phyloP scores from a whole-genome alignment of 1,284 basidiomycete species.

The Apiotrichum akiyoshidainum region DNA sequence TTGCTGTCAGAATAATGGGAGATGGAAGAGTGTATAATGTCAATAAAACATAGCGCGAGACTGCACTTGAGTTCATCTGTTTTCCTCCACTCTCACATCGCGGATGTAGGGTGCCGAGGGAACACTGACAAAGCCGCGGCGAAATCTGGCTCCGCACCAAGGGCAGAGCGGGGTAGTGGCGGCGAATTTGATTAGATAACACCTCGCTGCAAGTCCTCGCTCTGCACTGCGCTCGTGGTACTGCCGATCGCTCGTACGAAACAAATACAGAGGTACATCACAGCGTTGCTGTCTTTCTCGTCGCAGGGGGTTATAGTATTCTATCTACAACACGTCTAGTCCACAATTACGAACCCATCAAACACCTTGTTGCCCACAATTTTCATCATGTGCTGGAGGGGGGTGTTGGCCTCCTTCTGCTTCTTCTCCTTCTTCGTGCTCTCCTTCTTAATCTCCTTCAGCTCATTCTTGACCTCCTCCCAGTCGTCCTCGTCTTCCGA shows the following conservation, averaged over 20 bases:
- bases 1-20: too few species aligned
- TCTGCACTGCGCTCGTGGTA: too few species aligned
- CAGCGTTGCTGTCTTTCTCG: too few species aligned
- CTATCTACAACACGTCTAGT: slow-evolving; percentile 16
- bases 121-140: neutral
- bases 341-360: slow-evolving; percentile 38
- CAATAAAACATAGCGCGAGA: neutral
- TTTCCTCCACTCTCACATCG: neutral
- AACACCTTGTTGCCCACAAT: slow-evolving; percentile 57
- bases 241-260: neutral
- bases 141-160: neutral
- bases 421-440: slow-evolving; percentile 19
- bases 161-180: neutral
- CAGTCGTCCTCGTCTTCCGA: slow-evolving; percentile 28
- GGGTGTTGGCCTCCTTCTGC: slow-evolving; percentile 37
- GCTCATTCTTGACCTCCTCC: slow-evolving; percentile 26
- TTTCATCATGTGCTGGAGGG: slow-evolving; percentile 59
- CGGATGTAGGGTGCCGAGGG: neutral
- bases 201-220: neutral
- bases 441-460: slow-evolving; percentile 45
- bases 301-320: too few species aligned
- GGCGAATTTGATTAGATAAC: neutral
- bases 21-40: too few species aligned
- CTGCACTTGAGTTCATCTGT: neutral
- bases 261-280: neutral